Evolutionary conservation across 2,329 filamentous ascomycete species (phyloP).

Genomic region (Coniochaeta pulveracea): DNA sequence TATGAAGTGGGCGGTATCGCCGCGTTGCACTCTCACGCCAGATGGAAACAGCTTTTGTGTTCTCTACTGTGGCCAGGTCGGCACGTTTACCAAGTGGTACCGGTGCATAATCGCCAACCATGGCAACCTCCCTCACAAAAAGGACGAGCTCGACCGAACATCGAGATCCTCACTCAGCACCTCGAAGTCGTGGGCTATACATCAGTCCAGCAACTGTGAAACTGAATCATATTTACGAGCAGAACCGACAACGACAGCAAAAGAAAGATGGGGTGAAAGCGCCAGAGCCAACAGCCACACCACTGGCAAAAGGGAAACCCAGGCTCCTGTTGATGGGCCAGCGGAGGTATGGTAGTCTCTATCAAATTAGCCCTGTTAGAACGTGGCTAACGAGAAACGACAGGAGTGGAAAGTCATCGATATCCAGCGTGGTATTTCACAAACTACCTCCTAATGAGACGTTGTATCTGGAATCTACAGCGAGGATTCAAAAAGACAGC

Average conservation of each 20-base stretch:
- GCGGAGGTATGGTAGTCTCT: conserved; percentile 53
- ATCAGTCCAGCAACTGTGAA: conserved; percentile 50
- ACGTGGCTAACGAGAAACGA: conserved; percentile 8
- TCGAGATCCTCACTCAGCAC: conserved; percentile 9
- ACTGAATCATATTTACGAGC: conserved; percentile 50
- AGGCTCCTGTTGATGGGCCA: conserved; percentile 90
- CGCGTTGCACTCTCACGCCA: not conserved
- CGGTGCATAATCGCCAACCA: conserved; percentile 6
- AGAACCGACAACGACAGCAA: conserved; percentile 42
- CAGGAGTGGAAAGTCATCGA: conserved; percentile 96
- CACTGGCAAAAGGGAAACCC: conserved; percentile 57
- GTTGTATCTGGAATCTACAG: conserved; percentile 89
- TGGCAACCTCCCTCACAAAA: conserved; percentile 13
- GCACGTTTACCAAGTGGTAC: not conserved
- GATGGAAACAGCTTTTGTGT: not conserved
- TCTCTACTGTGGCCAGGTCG: not conserved
- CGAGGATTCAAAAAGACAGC: conserved; percentile 84
- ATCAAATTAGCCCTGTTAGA: conserved; percentile 2
- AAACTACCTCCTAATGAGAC: conserved; percentile 95
- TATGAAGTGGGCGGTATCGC: not conserved
- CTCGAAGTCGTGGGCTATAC: conserved; percentile 23
- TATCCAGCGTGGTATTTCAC: conserved; percentile 98
- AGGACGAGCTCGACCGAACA: conserved; percentile 8
- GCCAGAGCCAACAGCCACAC: conserved; percentile 30
- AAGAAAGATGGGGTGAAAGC: conserved; percentile 35